A percentile compares a stretch with the other conserved stretches of the same genome.
Evolutionary conservation across 345 rosid species (phyloP).

Genomic region (Eucalyptus cloeziana): DNA sequence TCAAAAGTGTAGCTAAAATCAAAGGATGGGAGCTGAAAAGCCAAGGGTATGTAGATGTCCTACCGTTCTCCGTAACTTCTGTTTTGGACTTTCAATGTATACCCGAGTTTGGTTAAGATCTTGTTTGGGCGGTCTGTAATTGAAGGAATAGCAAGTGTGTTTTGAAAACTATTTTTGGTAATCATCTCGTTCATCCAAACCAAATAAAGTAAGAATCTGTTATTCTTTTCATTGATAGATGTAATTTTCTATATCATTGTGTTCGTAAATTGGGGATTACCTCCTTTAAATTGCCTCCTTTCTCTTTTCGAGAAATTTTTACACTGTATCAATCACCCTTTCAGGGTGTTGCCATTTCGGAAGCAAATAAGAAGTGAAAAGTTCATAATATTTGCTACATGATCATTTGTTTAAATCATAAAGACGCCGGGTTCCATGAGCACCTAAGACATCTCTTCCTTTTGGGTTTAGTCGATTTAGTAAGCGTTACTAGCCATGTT

Average conservation of each 20-base stretch:
- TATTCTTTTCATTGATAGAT: not conserved
- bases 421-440: too few species aligned
- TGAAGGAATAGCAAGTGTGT: not conserved
- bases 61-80: not conserved
- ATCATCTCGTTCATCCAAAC: not conserved
- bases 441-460: not conserved
- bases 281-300: rapidly evolving
- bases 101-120: not conserved
- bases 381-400: not conserved
- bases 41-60: not conserved
- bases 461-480: not conserved
- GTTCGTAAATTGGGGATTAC: not conserved
- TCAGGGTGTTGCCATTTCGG: not conserved
- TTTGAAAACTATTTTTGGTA: not conserved
- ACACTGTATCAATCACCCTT: too few species aligned
- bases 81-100: not conserved
- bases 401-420: not conserved
- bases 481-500: not conserved
- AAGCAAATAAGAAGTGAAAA: not conserved
- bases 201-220: not conserved
- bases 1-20: not conserved
- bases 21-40: not conserved
- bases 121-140: not conserved
- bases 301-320: too few species aligned
- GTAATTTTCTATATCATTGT: not conserved